Evolutionary conservation across 768 basidiomycete genomes (phyloP).

Genomic region (Sarcodon sp.): DNA sequence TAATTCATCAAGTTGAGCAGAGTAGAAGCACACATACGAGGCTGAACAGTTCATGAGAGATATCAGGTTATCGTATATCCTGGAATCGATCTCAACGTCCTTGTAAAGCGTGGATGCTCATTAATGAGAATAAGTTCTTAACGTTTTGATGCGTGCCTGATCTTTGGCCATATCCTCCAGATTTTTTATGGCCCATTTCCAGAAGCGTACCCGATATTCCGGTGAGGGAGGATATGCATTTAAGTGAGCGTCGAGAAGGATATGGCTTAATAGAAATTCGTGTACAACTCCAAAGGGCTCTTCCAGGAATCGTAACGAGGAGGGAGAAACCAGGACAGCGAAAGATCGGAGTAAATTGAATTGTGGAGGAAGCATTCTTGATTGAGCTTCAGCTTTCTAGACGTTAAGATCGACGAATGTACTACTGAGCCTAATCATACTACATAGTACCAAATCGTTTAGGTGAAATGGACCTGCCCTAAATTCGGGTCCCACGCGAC

Average conservation of each 20-base stretch:
- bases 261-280: slow-evolving; percentile 34
- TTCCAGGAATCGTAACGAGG: slow-evolving; percentile 26
- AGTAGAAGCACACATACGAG: slow-evolving; percentile 13
- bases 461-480: not conserved
- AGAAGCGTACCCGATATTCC: slow-evolving; percentile 52
- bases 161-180: slow-evolving; percentile 33
- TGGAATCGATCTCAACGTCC: slow-evolving; percentile 51
- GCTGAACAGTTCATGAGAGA: slow-evolving; percentile 24
- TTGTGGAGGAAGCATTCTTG: too few species aligned
- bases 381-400: too few species aligned
- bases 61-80: slow-evolving; percentile 52
- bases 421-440: too few species aligned
- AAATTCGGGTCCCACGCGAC: not conserved
- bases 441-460: too few species aligned
- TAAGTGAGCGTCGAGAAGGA: slow-evolving; percentile 44
- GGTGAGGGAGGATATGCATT: slow-evolving; percentile 45
- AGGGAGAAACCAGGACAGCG: slow-evolving; percentile 35
- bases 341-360: slow-evolving; percentile 33
- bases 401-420: too few species aligned
- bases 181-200: slow-evolving; percentile 54
- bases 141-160: slow-evolving; percentile 29
- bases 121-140: not conserved
- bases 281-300: slow-evolving; percentile 22
- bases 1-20: slow-evolving; percentile 1
- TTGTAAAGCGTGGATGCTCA: slow-evolving; percentile 12